Conservation (phyloP, 257 asterid species). For the Euphrasia confusa region DNA sequence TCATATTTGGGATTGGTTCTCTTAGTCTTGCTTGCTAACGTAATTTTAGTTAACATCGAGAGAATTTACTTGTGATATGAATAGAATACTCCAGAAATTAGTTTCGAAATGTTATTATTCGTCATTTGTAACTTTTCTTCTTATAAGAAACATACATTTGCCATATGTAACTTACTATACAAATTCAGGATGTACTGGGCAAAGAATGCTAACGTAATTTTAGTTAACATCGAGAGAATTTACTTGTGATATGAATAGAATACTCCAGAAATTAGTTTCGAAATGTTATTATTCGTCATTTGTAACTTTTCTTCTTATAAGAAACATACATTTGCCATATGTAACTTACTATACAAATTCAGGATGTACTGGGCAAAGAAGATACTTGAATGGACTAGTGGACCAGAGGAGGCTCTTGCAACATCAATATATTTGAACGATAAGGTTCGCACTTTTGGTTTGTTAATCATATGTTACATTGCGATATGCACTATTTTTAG, state of each 20-base stretch:
- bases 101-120: background rate
- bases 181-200: slow-evolving; percentile 98
- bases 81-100: background rate
- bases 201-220: slow-evolving; percentile 37
- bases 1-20: background rate
- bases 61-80: background rate
- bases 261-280: background rate
- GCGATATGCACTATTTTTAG: background rate
- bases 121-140: background rate
- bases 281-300: background rate
- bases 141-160: background rate
- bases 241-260: background rate
- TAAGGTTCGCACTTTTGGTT: slow-evolving; percentile 39
- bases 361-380: slow-evolving; percentile 99
- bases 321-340: background rate
- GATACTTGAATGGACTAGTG: slow-evolving; percentile 92
- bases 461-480: background rate
- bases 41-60: background rate
- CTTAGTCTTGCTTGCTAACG: background rate
- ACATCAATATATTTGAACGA: slow-evolving; percentile 70
- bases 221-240: background rate
- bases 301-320: background rate
- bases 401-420: slow-evolving; percentile 94
- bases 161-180: slow-evolving; percentile 2
- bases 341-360: slow-evolving; percentile 24